Evolutionary conservation across 352 stramenopile genomes (phyloP), one percentile per base, ranked within the genome.

Genomic region (Lagenidium giganteum): DNA sequence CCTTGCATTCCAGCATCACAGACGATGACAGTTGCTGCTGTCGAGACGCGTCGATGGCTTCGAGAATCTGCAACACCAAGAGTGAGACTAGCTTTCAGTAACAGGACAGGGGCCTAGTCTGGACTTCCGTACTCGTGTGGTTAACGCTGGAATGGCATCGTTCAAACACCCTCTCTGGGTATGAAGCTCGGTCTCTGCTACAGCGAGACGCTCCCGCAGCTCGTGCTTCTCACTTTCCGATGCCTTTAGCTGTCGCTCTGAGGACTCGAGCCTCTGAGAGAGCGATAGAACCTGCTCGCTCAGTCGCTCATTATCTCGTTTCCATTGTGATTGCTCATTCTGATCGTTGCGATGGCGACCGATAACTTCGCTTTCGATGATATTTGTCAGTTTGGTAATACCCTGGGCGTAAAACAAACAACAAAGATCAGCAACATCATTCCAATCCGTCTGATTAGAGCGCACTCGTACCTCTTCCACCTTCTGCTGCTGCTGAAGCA

Each of bases 1-100:
- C 63, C 37, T 81, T 76, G 29, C 56, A 47, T 47, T 84, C 68
- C 4, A 88, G 64, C n/a, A 70, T 34, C n/a, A 61, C 51, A 0
- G 51, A 62, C 12, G 69, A 32, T 3, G 26, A 42, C 17, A 51
- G 22, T 17, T 84, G 61, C 20, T 55, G 42, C 13, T 47, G 46
- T 14, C 52, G 55, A 1, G 56, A 57, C 26, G 64, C 51, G 42
- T 85, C 58, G 12, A 83, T 61, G 3, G 68, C 61, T 21, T 63
- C 33, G 0, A 70, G 49, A 18, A 64, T 54, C 14, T 63, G 20
- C 8, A 33, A n/a, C n/a, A n/a, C n/a, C n/a, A n/a, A n/a, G n/a
- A n/a, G n/a, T n/a, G n/a, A n/a, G n/a, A n/a, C n/a, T n/a, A 22
- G 12, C 40, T 31, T 39, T 50, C 18, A 71, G 41, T 12, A 59